A percentile compares a stretch with the other conserved stretches of the same genome.
These are phyloP conservation scores for Grammothele lineata DNA, from an alignment of 768 basidiomycete genomes.

Conservation along the genomic window DNA sequence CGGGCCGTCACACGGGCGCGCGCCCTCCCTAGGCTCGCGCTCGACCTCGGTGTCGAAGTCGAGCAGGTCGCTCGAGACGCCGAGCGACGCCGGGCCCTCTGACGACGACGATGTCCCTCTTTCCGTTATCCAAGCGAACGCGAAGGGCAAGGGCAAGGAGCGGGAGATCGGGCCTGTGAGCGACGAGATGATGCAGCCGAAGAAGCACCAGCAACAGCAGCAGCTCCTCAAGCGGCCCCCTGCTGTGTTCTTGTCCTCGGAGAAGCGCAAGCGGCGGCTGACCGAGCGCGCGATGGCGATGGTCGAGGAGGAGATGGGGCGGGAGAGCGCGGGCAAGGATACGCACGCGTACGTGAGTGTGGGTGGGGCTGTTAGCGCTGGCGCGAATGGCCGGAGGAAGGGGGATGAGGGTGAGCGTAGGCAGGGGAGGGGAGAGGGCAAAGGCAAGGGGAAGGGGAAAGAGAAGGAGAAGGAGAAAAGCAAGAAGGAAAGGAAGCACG, in stretches of 20 bases:
- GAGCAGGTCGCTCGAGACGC: no score
- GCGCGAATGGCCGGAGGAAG: background rate
- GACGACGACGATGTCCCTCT: no score
- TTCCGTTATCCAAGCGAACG: no score
- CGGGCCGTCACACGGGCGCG: no score
- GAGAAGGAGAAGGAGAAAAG: conserved; percentile 8
- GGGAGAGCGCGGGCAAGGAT: background rate
- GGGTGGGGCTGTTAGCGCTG: no score
- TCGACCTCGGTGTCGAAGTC: no score
- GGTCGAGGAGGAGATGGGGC: background rate
- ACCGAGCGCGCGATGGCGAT: conserved; percentile 5
- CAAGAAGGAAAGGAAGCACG: background rate
- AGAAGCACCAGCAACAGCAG: no score
- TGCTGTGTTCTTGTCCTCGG: no score
- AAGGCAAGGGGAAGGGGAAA: conserved; percentile 11
- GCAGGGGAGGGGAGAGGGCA: background rate
- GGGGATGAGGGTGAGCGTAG: background rate
- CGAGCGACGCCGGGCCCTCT: no score
- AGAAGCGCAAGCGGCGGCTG: conserved; percentile 7
- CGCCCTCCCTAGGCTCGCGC: no score
- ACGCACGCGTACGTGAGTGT: background rate
- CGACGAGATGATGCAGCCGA: background rate
- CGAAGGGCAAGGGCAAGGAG: no score
- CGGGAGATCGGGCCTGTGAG: background rate
- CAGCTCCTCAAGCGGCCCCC: no score